Evolutionary conservation across 805 yeast species (phyloP).

Genomic region (Pichia phayaonensis): DNA sequence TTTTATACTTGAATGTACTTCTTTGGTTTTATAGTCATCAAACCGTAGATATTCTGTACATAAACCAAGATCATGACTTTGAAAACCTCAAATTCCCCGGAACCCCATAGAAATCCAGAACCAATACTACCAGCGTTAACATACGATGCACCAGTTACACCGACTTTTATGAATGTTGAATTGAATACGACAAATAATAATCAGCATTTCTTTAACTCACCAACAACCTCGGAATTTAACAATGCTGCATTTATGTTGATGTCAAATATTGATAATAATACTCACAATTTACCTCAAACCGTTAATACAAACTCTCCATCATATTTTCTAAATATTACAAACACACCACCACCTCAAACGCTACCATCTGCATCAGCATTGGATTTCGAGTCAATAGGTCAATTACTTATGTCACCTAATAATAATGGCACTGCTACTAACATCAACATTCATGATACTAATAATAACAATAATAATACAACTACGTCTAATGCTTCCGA

Average conservation of each 20-base stretch:
- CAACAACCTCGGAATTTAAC: conserved; percentile 28
- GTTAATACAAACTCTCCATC: neutral
- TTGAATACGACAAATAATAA: neutral
- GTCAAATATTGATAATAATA: conserved; percentile 10
- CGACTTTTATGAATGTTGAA: neutral
- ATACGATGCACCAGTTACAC: neutral
- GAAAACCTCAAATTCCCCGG: neutral
- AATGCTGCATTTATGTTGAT: conserved; percentile 32
- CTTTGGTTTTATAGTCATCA: neutral
- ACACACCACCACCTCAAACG: neutral
- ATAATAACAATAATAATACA: neutral
- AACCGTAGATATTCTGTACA: neutral
- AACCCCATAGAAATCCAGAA: neutral
- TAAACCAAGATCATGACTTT: neutral
- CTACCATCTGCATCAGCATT: neutral
- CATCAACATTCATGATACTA: no score
- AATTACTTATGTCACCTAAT: conserved; percentile 7
- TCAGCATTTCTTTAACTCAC: neutral
- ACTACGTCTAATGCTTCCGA: neutral
- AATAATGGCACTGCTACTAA: neutral
- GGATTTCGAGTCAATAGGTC: conserved; percentile 9
- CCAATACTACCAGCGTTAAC: neutral
- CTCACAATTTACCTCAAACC: neutral
- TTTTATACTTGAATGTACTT: neutral
- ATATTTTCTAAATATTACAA: neutral